Evolutionary conservation across 1,139 yeast species (phyloP).

Genomic region (Geotrichum citri-aurantii): DNA sequence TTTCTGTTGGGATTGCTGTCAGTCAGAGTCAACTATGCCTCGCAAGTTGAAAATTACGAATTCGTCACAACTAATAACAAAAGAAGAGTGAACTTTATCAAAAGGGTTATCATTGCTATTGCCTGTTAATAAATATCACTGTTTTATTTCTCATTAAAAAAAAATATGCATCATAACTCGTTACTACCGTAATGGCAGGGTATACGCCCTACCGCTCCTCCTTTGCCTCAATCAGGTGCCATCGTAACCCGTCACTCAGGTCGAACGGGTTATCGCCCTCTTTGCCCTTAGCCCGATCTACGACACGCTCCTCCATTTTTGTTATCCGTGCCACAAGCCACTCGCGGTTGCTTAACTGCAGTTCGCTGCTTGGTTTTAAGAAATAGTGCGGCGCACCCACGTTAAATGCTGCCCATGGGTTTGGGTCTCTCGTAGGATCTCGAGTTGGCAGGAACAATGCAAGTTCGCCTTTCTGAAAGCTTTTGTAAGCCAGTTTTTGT

Average conservation of each 20-base stretch:
- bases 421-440: conserved; percentile 41
- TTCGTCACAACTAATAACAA: neutral
- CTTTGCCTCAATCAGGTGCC: conserved; percentile 35
- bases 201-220: conserved; percentile 24
- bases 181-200: neutral
- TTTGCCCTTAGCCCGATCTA: conserved; percentile 24
- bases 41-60: neutral
- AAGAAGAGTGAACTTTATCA: neutral
- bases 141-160: neutral
- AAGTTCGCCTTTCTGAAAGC: conserved; percentile 63
- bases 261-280: conserved; percentile 44
- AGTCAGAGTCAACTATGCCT: neutral
- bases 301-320: conserved; percentile 43
- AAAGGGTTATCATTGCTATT: neutral
- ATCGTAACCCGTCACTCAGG: conserved; percentile 42
- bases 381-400: conserved; percentile 76
- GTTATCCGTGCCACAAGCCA: conserved; percentile 68
- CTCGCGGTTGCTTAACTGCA: conserved; percentile 43
- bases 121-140: neutral
- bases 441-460: conserved; percentile 80
- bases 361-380: conserved; percentile 41
- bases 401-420: conserved; percentile 85
- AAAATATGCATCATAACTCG: neutral
- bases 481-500: conserved; percentile 56
- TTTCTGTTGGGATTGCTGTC: neutral